Percentiles rank a stretch among this genome's conserved stretches.
phyloP scores from a whole-genome alignment of 192 early-diverging fungal species.

The Coemansia sp. region DNA sequence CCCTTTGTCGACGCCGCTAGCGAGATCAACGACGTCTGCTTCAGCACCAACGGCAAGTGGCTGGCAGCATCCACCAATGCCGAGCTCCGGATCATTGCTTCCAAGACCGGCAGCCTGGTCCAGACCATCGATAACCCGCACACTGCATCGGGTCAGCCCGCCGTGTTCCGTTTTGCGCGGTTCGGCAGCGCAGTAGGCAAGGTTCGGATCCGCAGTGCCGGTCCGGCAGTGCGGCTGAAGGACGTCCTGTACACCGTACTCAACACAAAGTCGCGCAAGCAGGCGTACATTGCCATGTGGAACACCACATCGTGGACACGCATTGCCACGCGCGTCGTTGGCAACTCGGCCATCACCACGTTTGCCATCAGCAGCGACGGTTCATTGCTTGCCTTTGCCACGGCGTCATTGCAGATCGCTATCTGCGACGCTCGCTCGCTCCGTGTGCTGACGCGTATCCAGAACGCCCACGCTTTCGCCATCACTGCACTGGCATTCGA shows the following conservation, averaged over 20 bases:
- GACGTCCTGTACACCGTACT: conserved; percentile 45
- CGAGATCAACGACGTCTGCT: conserved; percentile 51
- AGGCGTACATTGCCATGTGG: conserved; percentile 47
- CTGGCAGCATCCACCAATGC: conserved; percentile 36
- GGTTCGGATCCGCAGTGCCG: background rate
- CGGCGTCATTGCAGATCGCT: conserved; percentile 69
- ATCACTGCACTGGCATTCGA: conserved; percentile 77
- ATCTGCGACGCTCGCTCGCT: conserved; percentile 65
- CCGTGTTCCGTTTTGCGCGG: conserved; percentile 40
- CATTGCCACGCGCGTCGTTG: conserved; percentile 20
- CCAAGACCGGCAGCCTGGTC: conserved; percentile 23
- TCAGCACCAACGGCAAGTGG: conserved; percentile 31
- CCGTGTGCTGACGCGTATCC: conserved; percentile 60
- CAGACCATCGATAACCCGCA: conserved; percentile 44
- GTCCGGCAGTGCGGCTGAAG: conserved; percentile 1
- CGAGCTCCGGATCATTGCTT: conserved; percentile 31
- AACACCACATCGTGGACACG: conserved; percentile 31
- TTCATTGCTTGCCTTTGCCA: conserved; percentile 67
- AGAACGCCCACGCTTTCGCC: conserved; percentile 76
- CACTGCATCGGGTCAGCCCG: conserved; percentile 22
- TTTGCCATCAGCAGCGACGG: conserved; percentile 65
- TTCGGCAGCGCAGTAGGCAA: conserved; percentile 22
- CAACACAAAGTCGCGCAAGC: conserved; percentile 45
- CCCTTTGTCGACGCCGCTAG: conserved; percentile 35
- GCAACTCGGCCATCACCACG: conserved; percentile 38